Percentiles rank a stretch among this genome's conserved stretches.
Evolutionary conservation across 73 alveolate genomes (phyloP).

Genomic region (Paramecium biaurelia): DNA sequence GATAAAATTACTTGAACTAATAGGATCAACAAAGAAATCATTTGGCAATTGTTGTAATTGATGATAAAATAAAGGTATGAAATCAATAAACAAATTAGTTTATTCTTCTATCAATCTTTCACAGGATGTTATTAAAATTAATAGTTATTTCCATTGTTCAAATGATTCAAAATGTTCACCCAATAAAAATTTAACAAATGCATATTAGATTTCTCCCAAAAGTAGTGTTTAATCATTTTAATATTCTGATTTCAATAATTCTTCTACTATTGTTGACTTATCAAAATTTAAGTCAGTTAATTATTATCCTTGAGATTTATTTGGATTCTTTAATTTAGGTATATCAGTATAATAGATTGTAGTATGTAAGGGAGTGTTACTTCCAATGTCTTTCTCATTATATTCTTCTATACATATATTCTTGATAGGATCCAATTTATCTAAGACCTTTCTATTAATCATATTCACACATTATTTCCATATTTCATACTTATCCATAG

Average conservation of each 20-base stretch:
- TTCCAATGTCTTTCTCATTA: conserved; percentile 47
- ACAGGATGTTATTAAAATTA: conserved; percentile 67
- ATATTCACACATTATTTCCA: conserved; percentile 70
- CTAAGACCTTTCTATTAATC: conserved; percentile 60
- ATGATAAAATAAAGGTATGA: conserved; percentile 71
- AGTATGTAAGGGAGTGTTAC: conserved; percentile 41
- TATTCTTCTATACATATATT: conserved; percentile 56
- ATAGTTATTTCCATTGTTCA: conserved; percentile 74
- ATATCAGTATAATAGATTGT: conserved; percentile 63
- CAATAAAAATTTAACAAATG: conserved; percentile 70
- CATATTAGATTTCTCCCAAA: conserved; percentile 77
- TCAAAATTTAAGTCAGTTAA: conserved; percentile 70
- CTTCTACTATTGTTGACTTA: conserved; percentile 66
- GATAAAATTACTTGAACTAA: conserved; percentile 71
- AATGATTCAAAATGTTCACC: conserved; percentile 76
- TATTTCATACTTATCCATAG: conserved; percentile 65
- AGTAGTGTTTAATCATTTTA: conserved; percentile 59
- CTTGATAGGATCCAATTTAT: conserved; percentile 61
- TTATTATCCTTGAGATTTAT: conserved; percentile 61
- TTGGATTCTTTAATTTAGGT: conserved; percentile 49
- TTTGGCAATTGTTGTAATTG: conserved; percentile 70
- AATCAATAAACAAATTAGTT: conserved; percentile 70
- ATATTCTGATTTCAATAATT: conserved; percentile 54
- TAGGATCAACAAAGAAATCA: conserved; percentile 78
- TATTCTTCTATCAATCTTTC: conserved; percentile 63